Conservation (phyloP, 371 early-diverging fungal genomes). For the Lichtheimia hyalospora region DNA sequence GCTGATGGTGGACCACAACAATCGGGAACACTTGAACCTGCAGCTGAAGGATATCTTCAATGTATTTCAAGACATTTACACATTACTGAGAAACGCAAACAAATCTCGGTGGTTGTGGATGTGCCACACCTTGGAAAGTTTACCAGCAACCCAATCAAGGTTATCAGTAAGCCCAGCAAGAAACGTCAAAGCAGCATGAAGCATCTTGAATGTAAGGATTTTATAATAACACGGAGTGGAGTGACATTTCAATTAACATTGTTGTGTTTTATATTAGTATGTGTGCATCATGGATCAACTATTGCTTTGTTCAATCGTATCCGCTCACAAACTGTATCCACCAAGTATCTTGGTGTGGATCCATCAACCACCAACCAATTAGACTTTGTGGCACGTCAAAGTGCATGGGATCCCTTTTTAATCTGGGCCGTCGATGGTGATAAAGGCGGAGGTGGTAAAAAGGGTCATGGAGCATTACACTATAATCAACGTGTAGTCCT, state of each 20-base stretch:
- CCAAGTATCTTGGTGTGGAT: constrained; percentile 74
- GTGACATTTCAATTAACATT: neutral
- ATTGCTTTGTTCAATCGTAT: constrained; percentile 78
- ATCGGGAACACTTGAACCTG: neutral
- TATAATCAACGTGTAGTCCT: constrained; percentile 78
- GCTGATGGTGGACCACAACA: neutral
- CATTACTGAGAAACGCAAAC: constrained; percentile 75
- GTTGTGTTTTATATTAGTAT: constrained; percentile 45
- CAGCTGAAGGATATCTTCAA: constrained; percentile 24
- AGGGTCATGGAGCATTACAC: constrained; percentile 22
- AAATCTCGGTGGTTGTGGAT: constrained; percentile 64
- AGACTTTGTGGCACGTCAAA: constrained; percentile 17
- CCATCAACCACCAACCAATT: constrained; percentile 26
- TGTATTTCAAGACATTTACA: constrained; percentile 74
- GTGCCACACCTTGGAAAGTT: constrained; percentile 63
- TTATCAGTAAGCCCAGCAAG: constrained; percentile 80
- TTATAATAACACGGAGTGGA: too few relatives aligned
- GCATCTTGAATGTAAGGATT: constrained; percentile 60
- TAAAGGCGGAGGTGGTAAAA: neutral
- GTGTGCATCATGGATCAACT: constrained; percentile 75
- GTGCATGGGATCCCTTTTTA: constrained; percentile 82
- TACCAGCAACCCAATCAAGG: constrained; percentile 70
- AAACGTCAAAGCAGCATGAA: constrained; percentile 71
- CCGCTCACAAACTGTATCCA: constrained; percentile 78
- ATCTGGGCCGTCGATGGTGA: constrained; percentile 74